Evolutionary conservation across 768 basidiomycete genomes (phyloP), one percentile per base, ranked within the genome.

Genomic region (Suillus tomentosus): DNA sequence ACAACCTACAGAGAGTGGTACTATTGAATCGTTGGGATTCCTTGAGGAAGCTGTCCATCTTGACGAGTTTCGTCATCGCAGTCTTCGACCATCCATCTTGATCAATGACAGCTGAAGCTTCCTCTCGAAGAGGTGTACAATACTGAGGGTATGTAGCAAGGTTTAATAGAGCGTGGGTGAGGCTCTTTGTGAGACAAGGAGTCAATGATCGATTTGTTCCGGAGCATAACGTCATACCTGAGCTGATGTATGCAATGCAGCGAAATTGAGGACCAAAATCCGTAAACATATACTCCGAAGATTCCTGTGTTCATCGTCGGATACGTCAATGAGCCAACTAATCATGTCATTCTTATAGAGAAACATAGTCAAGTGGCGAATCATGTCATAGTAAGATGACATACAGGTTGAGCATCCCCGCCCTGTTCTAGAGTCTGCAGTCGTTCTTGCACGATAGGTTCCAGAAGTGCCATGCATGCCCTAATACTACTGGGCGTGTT

Each of bases 41-140:
- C 59, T 77, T 78, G 60, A 83, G 59, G 67, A 83, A 81, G 59
- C 80, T 82, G 61, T 82, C 81, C 62, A 80, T 68, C 67, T 77
- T 77, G 64, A 73, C 70, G 67, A 79, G 64, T 64, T 70, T 75
- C 9, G 64, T 69, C 69, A 81, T 72, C 14, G 72, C 72, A 34
- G 66, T 64, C 65, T 76, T 78, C 3, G 69, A 70, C 73, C 76
- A 80, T 39, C 71, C 78, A n/a, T 78, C 66, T 40, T 68, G 66
- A 14, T 65, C 60, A 31, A 79, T 65, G 9, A 78, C 72, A 11
- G 62, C 66, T 62, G 73, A 77, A 27, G 74, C 72, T 65, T 84
- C 83, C 40, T 79, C 71, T 17, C 82, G 77, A 11, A 84, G 69
- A n/a, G 76, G 75, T 42, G 73, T 70, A 5, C 77, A 67, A 51